phyloP scores from a whole-genome alignment of 2,329 filamentous ascomycete genomes.

The Colletotrichum nymphaeae region DNA sequence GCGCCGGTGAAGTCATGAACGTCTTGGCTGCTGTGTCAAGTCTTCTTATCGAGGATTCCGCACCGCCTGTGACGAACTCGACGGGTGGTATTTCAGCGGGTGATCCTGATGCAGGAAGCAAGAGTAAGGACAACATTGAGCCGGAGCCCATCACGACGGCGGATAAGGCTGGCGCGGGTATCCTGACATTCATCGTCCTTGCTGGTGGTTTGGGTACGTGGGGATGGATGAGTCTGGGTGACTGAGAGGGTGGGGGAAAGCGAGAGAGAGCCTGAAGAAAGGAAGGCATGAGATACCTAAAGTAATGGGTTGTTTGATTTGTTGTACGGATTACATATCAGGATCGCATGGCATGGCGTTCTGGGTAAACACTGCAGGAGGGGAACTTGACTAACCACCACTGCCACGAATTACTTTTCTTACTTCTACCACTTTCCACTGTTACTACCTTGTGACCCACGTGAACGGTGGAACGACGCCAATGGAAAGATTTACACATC shows the following conservation, averaged over 20 bases:
- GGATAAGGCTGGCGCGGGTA: conserved; percentile 61
- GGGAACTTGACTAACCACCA: background rate
- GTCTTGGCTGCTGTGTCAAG: conserved; percentile 66
- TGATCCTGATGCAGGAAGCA: conserved; percentile 52
- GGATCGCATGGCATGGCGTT: conserved; percentile 35
- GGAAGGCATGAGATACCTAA: background rate
- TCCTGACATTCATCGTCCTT: conserved; percentile 59
- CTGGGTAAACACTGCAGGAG: conserved; percentile 12
- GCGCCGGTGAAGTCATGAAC: conserved; percentile 70
- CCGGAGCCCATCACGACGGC: conserved; percentile 51
- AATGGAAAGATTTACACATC: background rate
- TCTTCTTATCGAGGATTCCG: conserved; percentile 55
- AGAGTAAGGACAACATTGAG: conserved; percentile 44
- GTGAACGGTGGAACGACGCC: background rate
- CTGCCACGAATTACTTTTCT: background rate
- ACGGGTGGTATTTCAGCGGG: conserved; percentile 64
- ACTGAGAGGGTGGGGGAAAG: background rate
- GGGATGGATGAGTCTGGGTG: conserved; percentile 59
- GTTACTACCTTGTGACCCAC: background rate
- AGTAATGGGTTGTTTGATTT: conserved; percentile 15
- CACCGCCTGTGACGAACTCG: conserved; percentile 54
- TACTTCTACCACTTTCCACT: background rate
- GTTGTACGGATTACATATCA: conserved; percentile 25
- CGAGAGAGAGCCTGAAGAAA: background rate
- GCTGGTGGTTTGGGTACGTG: conserved; percentile 55